Evolutionary conservation across 257 asterid species (phyloP), one percentile per base, ranked within the genome.

Genomic region (Petunia secreta): DNA sequence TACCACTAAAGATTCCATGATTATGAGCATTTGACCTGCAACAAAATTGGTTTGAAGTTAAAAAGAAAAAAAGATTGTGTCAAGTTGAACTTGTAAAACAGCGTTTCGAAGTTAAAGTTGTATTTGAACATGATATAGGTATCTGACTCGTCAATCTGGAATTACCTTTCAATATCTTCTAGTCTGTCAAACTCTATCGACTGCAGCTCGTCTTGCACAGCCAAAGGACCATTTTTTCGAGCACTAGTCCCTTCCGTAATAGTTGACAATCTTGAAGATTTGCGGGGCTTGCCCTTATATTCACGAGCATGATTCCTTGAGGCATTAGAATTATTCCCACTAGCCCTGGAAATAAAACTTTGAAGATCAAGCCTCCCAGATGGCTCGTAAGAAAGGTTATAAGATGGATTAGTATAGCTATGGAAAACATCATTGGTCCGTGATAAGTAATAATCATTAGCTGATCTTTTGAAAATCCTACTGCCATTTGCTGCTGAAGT

Each of bases 321-420:
- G 62, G 76, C 73, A 53, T 81, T 58, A 4, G 88, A 84, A n/a
- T 84, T 82, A n/a, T 84, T 82, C 6, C 82, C 86, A 7, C 36
- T 36, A 10, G 78, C 87, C 81, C 83, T 71, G 41, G 86, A 88
- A 13, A 83, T 91, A 60, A 84, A 88, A 55, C 94, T 91, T 85
- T 90, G 93, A 6, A 91, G 89, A 87, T 89, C 96, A 53, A 91
- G 88, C 89, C 93, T 85, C 82, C 86, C 87, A 6, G 84, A 40
- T 3, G 87, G 86, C 46, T 83, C 36, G 7, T 25, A 60, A 54
- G 91, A 86, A 44, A 48, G 63, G 25, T 87, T 92, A 3, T 85
- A 74, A 46, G 81, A 67, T 1, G 84, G 84, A 78, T 87, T 83
- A 8, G 65, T 52, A 60, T 80, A 79, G 69, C 83, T 84, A 10